Conservation (phyloP, 805 yeast species). For the Nakazawaea holstii region DNA sequence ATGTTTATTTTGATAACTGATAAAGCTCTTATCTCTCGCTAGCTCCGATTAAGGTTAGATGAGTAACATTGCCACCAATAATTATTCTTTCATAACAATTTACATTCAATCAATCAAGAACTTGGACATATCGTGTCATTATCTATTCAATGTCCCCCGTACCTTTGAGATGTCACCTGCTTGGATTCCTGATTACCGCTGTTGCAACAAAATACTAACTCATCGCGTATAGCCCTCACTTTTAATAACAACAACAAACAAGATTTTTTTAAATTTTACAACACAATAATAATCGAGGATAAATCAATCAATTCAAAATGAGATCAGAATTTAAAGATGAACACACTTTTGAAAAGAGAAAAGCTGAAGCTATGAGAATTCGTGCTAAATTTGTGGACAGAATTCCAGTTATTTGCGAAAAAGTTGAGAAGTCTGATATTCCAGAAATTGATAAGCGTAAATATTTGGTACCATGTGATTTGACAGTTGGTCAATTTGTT, state of each 20-base stretch:
- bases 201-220: not conserved
- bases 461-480: conserved; percentile 91
- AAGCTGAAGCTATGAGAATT: conserved; percentile 90
- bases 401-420: conserved; percentile 95
- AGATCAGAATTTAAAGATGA: conserved; percentile 94
- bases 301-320: conserved; percentile 34
- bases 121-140: no score
- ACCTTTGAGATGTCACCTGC: no score
- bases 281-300: no score
- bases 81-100: no score
- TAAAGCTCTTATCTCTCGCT: no score
- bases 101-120: not conserved
- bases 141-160: no score
- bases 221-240: not conserved
- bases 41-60: no score
- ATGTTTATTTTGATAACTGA: no score
- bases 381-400: conserved; percentile 85
- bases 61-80: no score
- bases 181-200: not conserved
- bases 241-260: not conserved
- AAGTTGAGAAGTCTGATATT: conserved; percentile 93
- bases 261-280: no score
- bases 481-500: conserved; percentile 97
- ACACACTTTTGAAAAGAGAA: conserved; percentile 91
- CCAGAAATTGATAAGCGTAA: conserved; percentile 96